A percentile compares a stretch with the other conserved stretches of the same genome.
These are phyloP conservation scores for Suillus weaverae DNA, from an alignment of 768 basidiomycete species.

Conservation along the genomic window DNA sequence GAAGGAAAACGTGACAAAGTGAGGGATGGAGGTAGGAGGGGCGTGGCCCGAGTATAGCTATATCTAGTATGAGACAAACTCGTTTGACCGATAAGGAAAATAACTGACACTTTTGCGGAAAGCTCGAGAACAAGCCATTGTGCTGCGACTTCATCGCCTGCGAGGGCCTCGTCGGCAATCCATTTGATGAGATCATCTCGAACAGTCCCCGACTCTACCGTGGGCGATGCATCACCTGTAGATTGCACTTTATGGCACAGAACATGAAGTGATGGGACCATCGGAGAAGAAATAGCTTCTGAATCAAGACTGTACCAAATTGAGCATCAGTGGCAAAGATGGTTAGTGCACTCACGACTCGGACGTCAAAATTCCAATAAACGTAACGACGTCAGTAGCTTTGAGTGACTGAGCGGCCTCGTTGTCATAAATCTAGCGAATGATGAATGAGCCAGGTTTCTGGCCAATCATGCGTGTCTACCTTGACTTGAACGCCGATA, in stretches of 20 bases:
- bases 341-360: slow-evolving; percentile 52
- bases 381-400: slow-evolving; percentile 62
- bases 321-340: slow-evolving; percentile 7
- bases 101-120: slow-evolving; percentile 63
- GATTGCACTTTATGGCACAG: slow-evolving; percentile 41
- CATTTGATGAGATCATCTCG: slow-evolving; percentile 63
- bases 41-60: slow-evolving; percentile 67
- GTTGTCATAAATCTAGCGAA: slow-evolving; percentile 57
- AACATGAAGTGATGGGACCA: slow-evolving; percentile 70
- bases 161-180: slow-evolving; percentile 71
- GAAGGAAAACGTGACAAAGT: slow-evolving; percentile 64
- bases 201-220: slow-evolving; percentile 8
- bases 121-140: slow-evolving; percentile 71
- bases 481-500: slow-evolving; percentile 75
- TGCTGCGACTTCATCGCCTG: slow-evolving; percentile 65
- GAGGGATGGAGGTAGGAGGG: slow-evolving; percentile 66
- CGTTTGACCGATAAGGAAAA: background rate
- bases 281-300: slow-evolving; percentile 36
- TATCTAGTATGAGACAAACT: background rate
- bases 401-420: slow-evolving; percentile 46
- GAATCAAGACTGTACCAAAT: slow-evolving; percentile 34
- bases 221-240: slow-evolving; percentile 1
- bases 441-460: slow-evolving; percentile 6
- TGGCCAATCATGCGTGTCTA: slow-evolving; percentile 20
- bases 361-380: slow-evolving; percentile 70